These are phyloP conservation scores for Quercus aquifolioides DNA, from an alignment of 306 rosid genomes.

Conservation along the genomic window DNA sequence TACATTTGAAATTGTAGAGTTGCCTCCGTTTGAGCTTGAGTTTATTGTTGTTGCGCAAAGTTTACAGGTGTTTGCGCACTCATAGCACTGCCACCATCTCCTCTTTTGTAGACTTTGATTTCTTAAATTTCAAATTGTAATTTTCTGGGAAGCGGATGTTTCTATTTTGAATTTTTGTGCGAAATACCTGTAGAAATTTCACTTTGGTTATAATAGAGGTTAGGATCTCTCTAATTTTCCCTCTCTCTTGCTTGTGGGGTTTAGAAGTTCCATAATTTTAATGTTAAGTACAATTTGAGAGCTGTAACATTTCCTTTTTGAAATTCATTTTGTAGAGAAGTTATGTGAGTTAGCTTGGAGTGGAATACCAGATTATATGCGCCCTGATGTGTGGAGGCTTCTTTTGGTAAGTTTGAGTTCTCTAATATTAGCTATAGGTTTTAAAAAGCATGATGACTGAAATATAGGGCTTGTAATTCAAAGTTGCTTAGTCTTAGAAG, in stretches of 20 bases:
- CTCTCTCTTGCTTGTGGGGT: background rate
- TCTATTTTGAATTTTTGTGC: background rate
- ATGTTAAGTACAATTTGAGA: background rate
- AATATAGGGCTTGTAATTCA: too few relatives aligned
- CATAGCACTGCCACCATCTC: background rate
- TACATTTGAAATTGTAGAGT: background rate
- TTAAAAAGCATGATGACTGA: background rate
- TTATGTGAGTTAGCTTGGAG: constrained; percentile 94
- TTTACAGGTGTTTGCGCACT: background rate
- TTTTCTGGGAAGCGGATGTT: background rate
- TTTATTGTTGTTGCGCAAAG: background rate
- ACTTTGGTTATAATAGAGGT: background rate
- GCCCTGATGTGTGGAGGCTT: constrained; percentile 90
- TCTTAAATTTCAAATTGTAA: background rate
- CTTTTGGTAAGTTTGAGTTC: constrained; percentile 66
- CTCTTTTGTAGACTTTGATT: background rate
- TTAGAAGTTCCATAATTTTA: background rate
- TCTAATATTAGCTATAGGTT: background rate
- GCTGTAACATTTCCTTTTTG: constrained; percentile 10
- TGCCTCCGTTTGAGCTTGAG: background rate
- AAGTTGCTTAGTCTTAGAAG: too few relatives aligned
- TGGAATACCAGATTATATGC: constrained; percentile 89
- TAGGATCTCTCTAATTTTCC: background rate
- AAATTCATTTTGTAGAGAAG: constrained; percentile 54
- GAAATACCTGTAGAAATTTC: background rate